A percentile compares a stretch with the other conserved stretches of the same genome.
phyloP scores from a whole-genome alignment of 1,284 basidiomycete species.

The Moniliophthora roreri region DNA sequence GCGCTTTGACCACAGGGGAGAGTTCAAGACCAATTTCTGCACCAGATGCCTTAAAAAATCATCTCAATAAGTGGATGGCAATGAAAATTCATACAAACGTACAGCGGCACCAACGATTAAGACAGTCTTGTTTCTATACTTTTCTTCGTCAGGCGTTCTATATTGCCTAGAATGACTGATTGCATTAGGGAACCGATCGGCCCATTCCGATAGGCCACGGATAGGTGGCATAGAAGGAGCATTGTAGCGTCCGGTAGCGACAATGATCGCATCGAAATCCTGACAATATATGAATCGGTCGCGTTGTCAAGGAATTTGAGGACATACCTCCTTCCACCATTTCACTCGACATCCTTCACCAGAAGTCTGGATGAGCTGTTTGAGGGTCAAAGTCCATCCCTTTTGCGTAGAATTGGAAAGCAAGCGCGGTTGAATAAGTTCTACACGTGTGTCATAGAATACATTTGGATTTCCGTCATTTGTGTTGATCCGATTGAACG shows the following conservation, averaged over 20 bases:
- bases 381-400: slow-evolving; percentile 39
- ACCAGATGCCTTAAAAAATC: slow-evolving; percentile 33
- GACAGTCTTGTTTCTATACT: slow-evolving; percentile 1
- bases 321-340: slow-evolving; percentile 32
- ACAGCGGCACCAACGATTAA: not conserved
- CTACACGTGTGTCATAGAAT: slow-evolving; percentile 48
- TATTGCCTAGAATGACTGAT: slow-evolving; percentile 3
- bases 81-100: not conserved
- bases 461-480: slow-evolving; percentile 38
- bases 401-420: slow-evolving; percentile 27
- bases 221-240: slow-evolving; percentile 2
- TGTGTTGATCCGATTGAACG: slow-evolving; percentile 38
- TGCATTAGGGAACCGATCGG: not conserved
- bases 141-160: not conserved
- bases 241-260: slow-evolving; percentile 1
- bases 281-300: slow-evolving; percentile 16
- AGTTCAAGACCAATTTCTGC: slow-evolving; percentile 41
- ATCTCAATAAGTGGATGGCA: not conserved
- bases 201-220: slow-evolving; percentile 3
- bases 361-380: slow-evolving; percentile 25
- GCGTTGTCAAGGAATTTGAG: not conserved
- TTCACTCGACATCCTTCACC: slow-evolving; percentile 28
- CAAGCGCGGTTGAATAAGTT: slow-evolving; percentile 38
- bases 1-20: slow-evolving; percentile 28
- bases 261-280: slow-evolving; percentile 38